These are phyloP conservation scores for Ricinus communis DNA, from an alignment of 345 rosid genomes.

Conservation along the genomic window DNA sequence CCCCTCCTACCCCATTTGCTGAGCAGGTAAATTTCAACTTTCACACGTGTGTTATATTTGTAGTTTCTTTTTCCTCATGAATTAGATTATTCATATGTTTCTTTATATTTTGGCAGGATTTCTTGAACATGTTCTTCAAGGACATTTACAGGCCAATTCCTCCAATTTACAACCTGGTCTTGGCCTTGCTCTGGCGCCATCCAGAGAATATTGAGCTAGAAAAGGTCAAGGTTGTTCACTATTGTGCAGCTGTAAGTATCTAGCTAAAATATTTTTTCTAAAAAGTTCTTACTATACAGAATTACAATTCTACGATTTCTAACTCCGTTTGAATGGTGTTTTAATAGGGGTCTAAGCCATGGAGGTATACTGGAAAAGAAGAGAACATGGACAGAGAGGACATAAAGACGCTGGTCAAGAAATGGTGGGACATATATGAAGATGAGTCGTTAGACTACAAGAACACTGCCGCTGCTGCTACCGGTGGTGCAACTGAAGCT, in stretches of 20 bases:
- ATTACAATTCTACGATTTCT: too few species aligned
- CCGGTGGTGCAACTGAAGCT: not conserved
- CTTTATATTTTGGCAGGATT: constrained; percentile 61
- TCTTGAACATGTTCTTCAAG: constrained; percentile 76
- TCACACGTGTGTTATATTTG: not conserved
- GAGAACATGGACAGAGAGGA: constrained; percentile 80
- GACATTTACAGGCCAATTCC: constrained; percentile 73
- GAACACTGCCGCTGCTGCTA: not conserved
- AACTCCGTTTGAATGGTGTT: too few species aligned
- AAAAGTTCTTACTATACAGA: too few species aligned
- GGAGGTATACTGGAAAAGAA: constrained; percentile 83
- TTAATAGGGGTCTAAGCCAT: constrained; percentile 71
- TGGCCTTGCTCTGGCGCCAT: constrained; percentile 79
- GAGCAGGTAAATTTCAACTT: constrained; percentile 49
- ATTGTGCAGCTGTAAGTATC: constrained; percentile 80
- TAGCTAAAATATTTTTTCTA: too few species aligned
- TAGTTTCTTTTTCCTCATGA: too few species aligned
- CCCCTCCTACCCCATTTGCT: constrained; percentile 65
- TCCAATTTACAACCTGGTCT: constrained; percentile 60
- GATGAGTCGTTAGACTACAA: constrained; percentile 59
- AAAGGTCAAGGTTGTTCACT: constrained; percentile 69
- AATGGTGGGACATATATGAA: constrained; percentile 84
- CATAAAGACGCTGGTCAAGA: constrained; percentile 64
- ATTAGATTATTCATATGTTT: too few species aligned
- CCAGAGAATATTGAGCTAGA: constrained; percentile 71